phyloP scores from a whole-genome alignment of 352 stramenopile genomes.

The Phytophthora vignae region DNA sequence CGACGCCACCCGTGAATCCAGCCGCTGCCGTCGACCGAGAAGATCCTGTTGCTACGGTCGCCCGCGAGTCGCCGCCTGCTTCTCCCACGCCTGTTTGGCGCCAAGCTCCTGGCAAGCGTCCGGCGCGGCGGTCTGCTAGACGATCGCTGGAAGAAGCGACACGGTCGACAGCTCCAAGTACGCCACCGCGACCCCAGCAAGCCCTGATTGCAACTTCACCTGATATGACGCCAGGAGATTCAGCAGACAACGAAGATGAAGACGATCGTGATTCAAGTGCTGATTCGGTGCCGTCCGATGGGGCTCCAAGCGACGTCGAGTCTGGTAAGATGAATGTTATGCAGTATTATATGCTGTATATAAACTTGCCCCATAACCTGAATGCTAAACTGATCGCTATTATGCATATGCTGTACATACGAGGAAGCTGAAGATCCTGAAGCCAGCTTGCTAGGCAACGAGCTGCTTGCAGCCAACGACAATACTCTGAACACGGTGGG shows the following conservation, averaged over 20 bases:
- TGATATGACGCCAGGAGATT: background rate
- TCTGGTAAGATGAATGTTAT: constrained; percentile 7
- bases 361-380: constrained; percentile 4
- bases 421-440: background rate
- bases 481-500: no score
- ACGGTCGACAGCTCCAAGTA: no score
- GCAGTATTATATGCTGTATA: constrained; percentile 14
- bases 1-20: background rate
- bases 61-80: no score
- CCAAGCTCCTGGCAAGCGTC: background rate
- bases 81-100: no score
- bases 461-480: constrained; percentile 5
- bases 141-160: background rate
- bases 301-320: background rate
- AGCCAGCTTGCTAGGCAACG: background rate
- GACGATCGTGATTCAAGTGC: background rate
- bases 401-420: constrained; percentile 3
- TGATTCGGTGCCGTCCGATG: background rate
- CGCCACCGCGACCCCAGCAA: no score
- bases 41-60: background rate
- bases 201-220: background rate
- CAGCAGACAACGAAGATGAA: background rate
- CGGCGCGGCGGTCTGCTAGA: background rate
- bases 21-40: no score
- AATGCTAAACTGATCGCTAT: background rate